These are phyloP conservation scores for Leccinum huronense DNA, from an alignment of 1,284 basidiomycete species.

Conservation along the genomic window DNA sequence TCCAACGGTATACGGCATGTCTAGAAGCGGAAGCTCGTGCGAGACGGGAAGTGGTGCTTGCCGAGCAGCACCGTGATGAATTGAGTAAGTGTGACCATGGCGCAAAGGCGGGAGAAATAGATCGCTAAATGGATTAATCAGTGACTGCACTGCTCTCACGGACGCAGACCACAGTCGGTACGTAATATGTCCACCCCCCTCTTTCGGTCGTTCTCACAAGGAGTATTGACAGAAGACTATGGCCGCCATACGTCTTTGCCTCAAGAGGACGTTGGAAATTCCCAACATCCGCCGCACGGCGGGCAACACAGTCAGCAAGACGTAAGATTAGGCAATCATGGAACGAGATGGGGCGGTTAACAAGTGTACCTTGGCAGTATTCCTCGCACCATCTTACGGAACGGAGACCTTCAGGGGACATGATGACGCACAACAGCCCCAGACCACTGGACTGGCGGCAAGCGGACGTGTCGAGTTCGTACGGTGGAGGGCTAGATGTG, in stretches of 20 bases:
- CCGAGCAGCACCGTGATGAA: slow-evolving; percentile 68
- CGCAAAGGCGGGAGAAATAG: slow-evolving; percentile 16
- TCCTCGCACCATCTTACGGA: slow-evolving; percentile 36
- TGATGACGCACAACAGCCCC: slow-evolving; percentile 38
- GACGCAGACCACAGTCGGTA: slow-evolving; percentile 43
- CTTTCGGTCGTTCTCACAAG: slow-evolving; percentile 25
- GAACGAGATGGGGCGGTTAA: slow-evolving; percentile 24
- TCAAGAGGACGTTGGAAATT: slow-evolving; percentile 34
- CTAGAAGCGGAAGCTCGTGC: slow-evolving; percentile 66
- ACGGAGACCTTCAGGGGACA: slow-evolving; percentile 34
- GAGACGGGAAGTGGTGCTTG: slow-evolving; percentile 56
- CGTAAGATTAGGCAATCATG: slow-evolving; percentile 30
- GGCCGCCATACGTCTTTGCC: slow-evolving; percentile 33
- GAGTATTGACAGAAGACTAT: slow-evolving; percentile 30
- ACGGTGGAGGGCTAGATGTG: slow-evolving; percentile 41
- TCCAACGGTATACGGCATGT: slow-evolving; percentile 64
- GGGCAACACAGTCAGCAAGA: slow-evolving; percentile 35
- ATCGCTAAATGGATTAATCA: slow-evolving; percentile 28
- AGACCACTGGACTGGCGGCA: slow-evolving; percentile 55
- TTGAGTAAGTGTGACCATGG: slow-evolving; percentile 48
- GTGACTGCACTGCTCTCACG: slow-evolving; percentile 54
- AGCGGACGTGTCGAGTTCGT: slow-evolving; percentile 47
- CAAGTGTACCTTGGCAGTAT: slow-evolving; percentile 27
- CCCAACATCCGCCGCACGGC: slow-evolving; percentile 32
- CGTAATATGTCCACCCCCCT: slow-evolving; percentile 23